Evolutionary conservation across 1,139 yeast species (phyloP), one percentile per base, ranked within the genome.

Genomic region (Suhomyces terraborum): DNA sequence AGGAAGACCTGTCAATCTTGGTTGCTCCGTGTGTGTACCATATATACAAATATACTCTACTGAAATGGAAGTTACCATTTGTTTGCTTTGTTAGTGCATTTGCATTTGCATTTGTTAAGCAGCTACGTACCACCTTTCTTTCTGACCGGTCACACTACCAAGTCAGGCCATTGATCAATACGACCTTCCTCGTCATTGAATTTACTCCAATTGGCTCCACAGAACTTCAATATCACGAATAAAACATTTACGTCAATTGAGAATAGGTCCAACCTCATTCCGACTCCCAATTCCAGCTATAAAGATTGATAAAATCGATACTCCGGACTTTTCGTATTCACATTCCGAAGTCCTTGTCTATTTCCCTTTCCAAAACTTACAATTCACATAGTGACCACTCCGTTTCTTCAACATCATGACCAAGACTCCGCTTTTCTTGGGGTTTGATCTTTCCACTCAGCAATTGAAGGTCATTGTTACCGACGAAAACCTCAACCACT

Each of bases 401-500:
- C 21, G 14, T 4, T 10, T 2, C n/a, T 16, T n/a, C 23, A 10
- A n/a, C 20, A 10, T 9, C 1, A 30, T 30, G 32, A 3, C 32
- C 1, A 9, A 7, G 19, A 4, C 19, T 25, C 38, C 41, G 10
- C 39, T 75, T 38, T 82, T 66, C 53, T 64, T 86, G 46, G 97
- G 97, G 1, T 79, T 88, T 55, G 97, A 89, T 60, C 72, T 89
- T 31, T 88, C 96, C 1, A 89, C 97, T 13, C 97, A 89, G 61
- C 96, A 88, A 59, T 67, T 89, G 54, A 89, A 89, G 61, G 78
- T 87, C 35, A 76, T 88, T 31, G 82, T 84, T 20, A 79, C 88
- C 30, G 71, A 82, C 56, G 73, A 68, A 13, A 52, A 69, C 10
- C 67, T 88, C 45, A 63, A 71, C 34, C 80, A 81, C 27, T 69